Percentiles rank a stretch among this genome's conserved stretches.
Evolutionary conservation across 805 yeast species (phyloP).

Genomic region (Kodamaea nitidulidarum): DNA sequence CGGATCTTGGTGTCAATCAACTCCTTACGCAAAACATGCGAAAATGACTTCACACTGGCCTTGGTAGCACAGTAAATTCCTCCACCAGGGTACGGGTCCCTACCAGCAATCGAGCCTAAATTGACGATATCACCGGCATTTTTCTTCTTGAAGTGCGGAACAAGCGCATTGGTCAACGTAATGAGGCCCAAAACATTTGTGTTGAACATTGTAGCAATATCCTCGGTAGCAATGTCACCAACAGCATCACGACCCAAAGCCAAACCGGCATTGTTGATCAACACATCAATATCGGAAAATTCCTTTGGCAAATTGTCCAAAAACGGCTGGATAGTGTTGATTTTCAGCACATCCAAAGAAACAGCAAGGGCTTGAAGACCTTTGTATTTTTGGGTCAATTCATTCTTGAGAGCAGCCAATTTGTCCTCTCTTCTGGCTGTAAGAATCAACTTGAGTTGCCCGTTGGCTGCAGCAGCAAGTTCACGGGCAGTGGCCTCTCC

Average conservation of each 20-base stretch:
- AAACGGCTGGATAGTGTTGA: constrained; percentile 45
- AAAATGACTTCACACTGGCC: constrained; percentile 67
- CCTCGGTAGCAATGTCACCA: constrained; percentile 61
- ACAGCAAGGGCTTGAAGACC: constrained; percentile 56
- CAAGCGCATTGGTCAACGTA: constrained; percentile 72
- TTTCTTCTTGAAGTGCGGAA: constrained; percentile 66
- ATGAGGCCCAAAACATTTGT: constrained; percentile 88
- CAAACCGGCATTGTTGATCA: constrained; percentile 70
- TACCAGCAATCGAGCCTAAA: constrained; percentile 74
- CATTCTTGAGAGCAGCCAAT: constrained; percentile 45
- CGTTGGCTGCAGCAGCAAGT: constrained; percentile 72
- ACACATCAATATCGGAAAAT: constrained; percentile 60
- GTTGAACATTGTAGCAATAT: constrained; percentile 70
- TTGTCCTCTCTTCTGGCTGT: constrained; percentile 76
- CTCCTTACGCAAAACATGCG: constrained; percentile 72
- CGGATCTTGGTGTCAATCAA: constrained; percentile 65
- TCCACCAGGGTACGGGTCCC: constrained; percentile 77
- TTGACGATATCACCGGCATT: constrained; percentile 72
- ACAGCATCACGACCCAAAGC: constrained; percentile 78
- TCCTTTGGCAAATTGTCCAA: constrained; percentile 52
- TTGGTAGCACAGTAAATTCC: constrained; percentile 74
- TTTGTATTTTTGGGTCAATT: constrained; percentile 47
- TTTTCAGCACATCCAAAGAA: constrained; percentile 40
- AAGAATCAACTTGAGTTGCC: constrained; percentile 64
- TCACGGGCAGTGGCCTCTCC: constrained; percentile 90